Percentiles rank a stretch among this genome's conserved stretches.
Evolutionary conservation across 306 rosid genomes (phyloP).

Genomic region (barrel medic (Medicago truncatula)): DNA sequence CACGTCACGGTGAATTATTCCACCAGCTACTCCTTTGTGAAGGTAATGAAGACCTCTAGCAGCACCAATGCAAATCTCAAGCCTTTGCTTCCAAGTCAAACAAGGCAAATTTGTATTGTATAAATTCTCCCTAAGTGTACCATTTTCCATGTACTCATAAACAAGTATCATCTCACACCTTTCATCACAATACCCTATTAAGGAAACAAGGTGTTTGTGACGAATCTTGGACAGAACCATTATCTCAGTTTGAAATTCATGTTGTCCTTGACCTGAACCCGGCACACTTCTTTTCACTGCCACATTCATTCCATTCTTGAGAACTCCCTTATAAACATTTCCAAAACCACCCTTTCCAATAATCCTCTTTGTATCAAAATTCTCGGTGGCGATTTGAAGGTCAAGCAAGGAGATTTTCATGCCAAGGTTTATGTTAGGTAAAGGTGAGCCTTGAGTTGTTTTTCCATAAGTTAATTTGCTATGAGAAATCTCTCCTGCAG

Average conservation of each 20-base stretch:
- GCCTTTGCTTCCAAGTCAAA: conserved; percentile 58
- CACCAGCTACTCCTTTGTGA: conserved; percentile 57
- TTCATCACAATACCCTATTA: conserved; percentile 62
- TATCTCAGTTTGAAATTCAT: conserved; percentile 60
- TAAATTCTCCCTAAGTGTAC: conserved; percentile 57
- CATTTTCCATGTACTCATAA: conserved; percentile 60
- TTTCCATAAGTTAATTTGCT: conserved; percentile 40
- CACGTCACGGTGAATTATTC: conserved; percentile 66
- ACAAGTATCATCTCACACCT: conserved; percentile 61
- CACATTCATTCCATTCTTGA: conserved; percentile 47
- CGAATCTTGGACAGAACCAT: conserved; percentile 64
- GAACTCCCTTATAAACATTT: conserved; percentile 54
- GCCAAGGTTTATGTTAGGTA: conserved; percentile 47
- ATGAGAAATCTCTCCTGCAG: conserved; percentile 46
- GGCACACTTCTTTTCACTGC: conserved; percentile 64
- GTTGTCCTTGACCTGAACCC: conserved; percentile 59
- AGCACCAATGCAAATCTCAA: conserved; percentile 63
- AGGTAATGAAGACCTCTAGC: conserved; percentile 66
- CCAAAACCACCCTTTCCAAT: conserved; percentile 70
- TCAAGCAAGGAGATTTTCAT: conserved; percentile 51
- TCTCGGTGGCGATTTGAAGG: conserved; percentile 51
- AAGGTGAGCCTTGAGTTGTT: conserved; percentile 43
- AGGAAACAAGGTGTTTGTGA: conserved; percentile 61
- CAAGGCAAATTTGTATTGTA: conserved; percentile 40
- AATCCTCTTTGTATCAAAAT: conserved; percentile 42